phyloP scores from a whole-genome alignment of 805 yeast genomes.

The Myxozyma neotropica region DNA sequence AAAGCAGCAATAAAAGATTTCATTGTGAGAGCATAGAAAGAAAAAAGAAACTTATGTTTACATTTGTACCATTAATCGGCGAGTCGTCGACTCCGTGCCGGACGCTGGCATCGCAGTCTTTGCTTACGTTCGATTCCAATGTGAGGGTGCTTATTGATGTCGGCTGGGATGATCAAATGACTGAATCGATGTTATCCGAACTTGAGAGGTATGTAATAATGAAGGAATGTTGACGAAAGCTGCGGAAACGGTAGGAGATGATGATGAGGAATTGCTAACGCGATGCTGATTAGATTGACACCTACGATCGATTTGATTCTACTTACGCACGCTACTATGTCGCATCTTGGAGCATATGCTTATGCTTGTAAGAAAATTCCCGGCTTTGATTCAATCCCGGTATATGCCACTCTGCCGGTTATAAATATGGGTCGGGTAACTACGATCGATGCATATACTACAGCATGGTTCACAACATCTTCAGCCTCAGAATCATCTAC shows the following conservation, averaged over 20 bases:
- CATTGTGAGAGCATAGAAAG: background rate
- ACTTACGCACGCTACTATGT: conserved; percentile 83
- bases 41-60: conserved; percentile 38
- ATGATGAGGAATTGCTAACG: background rate
- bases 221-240: too few species aligned
- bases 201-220: conserved; percentile 21
- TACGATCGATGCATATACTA: conserved; percentile 78
- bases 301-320: conserved; percentile 63
- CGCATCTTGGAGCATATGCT: conserved; percentile 78
- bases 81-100: conserved; percentile 28
- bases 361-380: conserved; percentile 61
- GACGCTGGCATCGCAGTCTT: conserved; percentile 36
- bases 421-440: conserved; percentile 81
- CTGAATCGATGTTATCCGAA: conserved; percentile 20
- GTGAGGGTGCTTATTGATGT: conserved; percentile 44
- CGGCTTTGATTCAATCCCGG: conserved; percentile 57
- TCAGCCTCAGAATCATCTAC: background rate
- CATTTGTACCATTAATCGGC: conserved; percentile 40
- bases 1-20: too few species aligned
- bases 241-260: background rate
- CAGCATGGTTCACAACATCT: conserved; percentile 58
- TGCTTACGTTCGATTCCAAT: conserved; percentile 42
- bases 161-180: conserved; percentile 45
- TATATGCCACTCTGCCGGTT: conserved; percentile 88
- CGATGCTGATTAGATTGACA: conserved; percentile 7